phyloP scores from a whole-genome alignment of 2,329 filamentous ascomycete genomes.

The Didymella pomorum region DNA sequence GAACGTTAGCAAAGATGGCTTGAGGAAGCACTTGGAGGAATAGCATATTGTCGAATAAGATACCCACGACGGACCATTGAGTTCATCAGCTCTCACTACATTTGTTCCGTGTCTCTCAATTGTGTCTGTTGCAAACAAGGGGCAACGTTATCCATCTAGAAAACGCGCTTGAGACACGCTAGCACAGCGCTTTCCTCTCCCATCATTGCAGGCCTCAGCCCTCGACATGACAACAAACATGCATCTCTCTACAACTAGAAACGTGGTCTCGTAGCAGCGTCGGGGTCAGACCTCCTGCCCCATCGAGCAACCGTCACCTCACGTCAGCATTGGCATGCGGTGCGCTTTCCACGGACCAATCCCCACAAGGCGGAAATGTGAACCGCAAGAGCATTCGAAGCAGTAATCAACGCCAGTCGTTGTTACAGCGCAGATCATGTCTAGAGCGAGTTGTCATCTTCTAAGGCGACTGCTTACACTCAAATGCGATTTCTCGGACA shows the following conservation, averaged over 20 bases:
- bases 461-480: neutral
- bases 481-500: too few species aligned
- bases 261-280: too few species aligned
- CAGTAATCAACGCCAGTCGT: neutral
- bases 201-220: too few species aligned
- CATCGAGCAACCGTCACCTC: too few species aligned
- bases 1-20: slow-evolving; percentile 71
- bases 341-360: neutral
- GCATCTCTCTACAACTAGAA: too few species aligned
- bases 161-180: too few species aligned
- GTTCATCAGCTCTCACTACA: neutral
- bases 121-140: too few species aligned
- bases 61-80: neutral
- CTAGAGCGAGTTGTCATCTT: neutral
- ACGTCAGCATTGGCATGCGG: slow-evolving; percentile 2
- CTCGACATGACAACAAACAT: too few species aligned
- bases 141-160: too few species aligned
- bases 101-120: neutral
- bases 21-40: slow-evolving; percentile 66
- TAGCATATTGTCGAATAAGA: slow-evolving; percentile 5
- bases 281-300: too few species aligned
- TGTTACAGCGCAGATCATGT: neutral
- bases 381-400: neutral
- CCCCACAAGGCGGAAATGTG: neutral
- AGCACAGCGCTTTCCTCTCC: too few species aligned